Evolutionary conservation across 2,329 filamentous ascomycete genomes (phyloP), one percentile per base, ranked within the genome.

Genomic region (Aureobasidium sp.): DNA sequence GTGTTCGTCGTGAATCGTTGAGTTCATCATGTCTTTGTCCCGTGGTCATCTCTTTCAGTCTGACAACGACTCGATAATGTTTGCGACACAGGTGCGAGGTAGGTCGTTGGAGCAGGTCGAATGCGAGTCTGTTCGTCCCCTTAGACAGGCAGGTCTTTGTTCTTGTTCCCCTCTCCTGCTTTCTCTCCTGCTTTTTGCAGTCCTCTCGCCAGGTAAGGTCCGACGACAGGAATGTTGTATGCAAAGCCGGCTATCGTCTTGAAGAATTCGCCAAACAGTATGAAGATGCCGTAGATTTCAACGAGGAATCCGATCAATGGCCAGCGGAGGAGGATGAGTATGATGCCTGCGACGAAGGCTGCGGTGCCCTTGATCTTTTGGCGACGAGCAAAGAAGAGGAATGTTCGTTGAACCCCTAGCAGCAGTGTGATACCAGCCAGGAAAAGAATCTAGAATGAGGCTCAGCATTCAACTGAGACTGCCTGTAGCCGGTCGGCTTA

Each of bases 211-310:
- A 96, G 85, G 63, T 90, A 94, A 4, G 90, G 88, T 3, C 91
- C 91, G 5, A 97, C 75, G 6, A 96, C 78, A 0, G 93, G 91
- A 10, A 95, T 72, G 57, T 87, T 89, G 54, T 88, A 83, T 34
- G 88, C 88, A 65, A 97, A 95, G 14, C 87, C 82, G 0, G 86
- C 87, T 59, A 97, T 90, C 17, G 91, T 97, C 44, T 90, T 88
- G 55, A 97, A 79, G 72, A 97, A 97, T 70, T 98, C 93, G 30
- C 93, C 93, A 72, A 98, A 98, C 30, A 98, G 74, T 48, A 96
- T 80, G 61, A 94, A 79, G 60, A 98, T 91, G 25, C 93, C 93
- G 71, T 97, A 97, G 3, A 91, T 71, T 71, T 98, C 93, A 61
- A 97, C 80, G 55, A 86, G 64, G 72, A 98, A 98, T 24, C 93